These are phyloP conservation scores for Aspergillus luchuensis DNA, from an alignment of 2,329 filamentous ascomycete species.

Conservation along the genomic window DNA sequence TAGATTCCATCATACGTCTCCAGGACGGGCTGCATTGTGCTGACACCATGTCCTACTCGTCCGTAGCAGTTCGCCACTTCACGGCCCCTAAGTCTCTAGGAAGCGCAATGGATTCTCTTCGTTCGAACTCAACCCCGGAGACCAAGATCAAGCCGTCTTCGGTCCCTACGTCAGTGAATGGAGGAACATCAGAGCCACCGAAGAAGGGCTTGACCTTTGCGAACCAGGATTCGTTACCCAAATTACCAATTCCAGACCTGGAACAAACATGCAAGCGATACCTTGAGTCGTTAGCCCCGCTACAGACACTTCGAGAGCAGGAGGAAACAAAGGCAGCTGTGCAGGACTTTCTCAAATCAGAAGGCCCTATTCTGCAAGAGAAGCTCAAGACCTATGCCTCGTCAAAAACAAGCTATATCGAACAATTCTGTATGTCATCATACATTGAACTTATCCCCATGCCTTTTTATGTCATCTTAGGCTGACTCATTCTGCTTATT, in stretches of 20 bases:
- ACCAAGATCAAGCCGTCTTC: constrained; percentile 20
- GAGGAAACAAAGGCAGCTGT: constrained; percentile 78
- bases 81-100: constrained; percentile 72
- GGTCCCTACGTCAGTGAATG: constrained; percentile 18
- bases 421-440: constrained; percentile 84
- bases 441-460: neutral
- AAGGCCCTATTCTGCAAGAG: constrained; percentile 83
- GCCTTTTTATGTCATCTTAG: neutral
- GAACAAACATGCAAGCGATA: constrained; percentile 78
- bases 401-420: constrained; percentile 93
- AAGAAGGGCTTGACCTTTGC: constrained; percentile 81
- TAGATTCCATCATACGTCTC: constrained; percentile 53
- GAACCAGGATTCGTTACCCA: constrained; percentile 82
- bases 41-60: constrained; percentile 62
- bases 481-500: constrained; percentile 12
- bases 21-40: constrained; percentile 27
- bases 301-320: constrained; percentile 80
- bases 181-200: constrained; percentile 37
- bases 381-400: constrained; percentile 87
- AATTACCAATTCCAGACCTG: constrained; percentile 88
- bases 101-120: constrained; percentile 60
- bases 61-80: constrained; percentile 70
- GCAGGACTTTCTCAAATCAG: constrained; percentile 75
- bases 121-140: constrained; percentile 31
- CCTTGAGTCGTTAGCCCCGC: constrained; percentile 72